phyloP scores from a whole-genome alignment of 2,329 filamentous ascomycete species.

The Herpotrichia juniperi region DNA sequence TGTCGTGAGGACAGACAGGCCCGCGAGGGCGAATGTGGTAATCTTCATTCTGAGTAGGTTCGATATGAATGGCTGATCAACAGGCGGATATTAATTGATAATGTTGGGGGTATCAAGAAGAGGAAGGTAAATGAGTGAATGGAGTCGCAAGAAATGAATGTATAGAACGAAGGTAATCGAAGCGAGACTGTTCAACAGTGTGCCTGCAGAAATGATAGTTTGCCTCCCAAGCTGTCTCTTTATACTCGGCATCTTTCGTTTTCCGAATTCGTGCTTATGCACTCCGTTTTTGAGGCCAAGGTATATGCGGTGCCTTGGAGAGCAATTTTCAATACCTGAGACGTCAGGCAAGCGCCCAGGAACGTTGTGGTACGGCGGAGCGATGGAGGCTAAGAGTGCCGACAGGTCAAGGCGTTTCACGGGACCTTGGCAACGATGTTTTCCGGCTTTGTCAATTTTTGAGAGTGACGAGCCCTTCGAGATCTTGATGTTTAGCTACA shows the following conservation, averaged over 20 bases:
- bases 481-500: too few relatives aligned
- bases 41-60: constrained; percentile 24
- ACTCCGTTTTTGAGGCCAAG: too few relatives aligned
- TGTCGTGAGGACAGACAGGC: constrained; percentile 13
- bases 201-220: neutral
- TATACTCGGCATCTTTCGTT: neutral
- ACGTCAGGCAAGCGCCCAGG: neutral
- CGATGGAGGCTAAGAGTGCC: neutral
- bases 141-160: constrained; percentile 11
- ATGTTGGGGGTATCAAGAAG: neutral
- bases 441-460: neutral
- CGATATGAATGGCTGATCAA: neutral
- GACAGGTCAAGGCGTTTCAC: constrained; percentile 3
- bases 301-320: neutral
- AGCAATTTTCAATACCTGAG: neutral
- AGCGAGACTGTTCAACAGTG: constrained; percentile 33
- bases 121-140: constrained; percentile 1
- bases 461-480: too few relatives aligned
- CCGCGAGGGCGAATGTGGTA: constrained; percentile 10
- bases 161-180: constrained; percentile 10
- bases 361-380: neutral
- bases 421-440: neutral
- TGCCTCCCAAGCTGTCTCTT: neutral
- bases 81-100: constrained; percentile 2
- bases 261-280: neutral